Evolutionary conservation across 331 rosid genomes (phyloP), one percentile per base, ranked within the genome.

Genomic region (Quercus tomentella): DNA sequence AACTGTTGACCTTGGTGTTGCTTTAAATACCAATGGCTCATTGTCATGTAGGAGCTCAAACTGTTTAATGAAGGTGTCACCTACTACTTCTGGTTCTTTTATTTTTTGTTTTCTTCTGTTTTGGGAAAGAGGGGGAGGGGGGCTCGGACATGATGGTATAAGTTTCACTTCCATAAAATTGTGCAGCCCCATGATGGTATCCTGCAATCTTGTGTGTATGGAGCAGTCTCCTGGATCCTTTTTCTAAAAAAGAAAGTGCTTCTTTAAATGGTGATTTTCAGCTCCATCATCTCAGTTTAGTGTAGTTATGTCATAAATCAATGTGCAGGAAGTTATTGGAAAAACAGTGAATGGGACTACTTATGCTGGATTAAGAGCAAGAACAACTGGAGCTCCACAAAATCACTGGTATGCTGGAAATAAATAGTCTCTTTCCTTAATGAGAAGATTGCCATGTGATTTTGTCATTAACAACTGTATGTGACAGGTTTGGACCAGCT

Each of bases 311-410:
- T 49, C 56, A 68, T 81, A 66, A 49, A 70, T 62, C 41, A 56
- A 71, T 65, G 66, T 82, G 79, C 92, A 95, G 99, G 93, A 95
- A 80, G 96, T 95, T 26, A 83, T 95, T 76, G 99, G 98, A 7
- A 87, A 93, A 55, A 33, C 98, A 6, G 98, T 95, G 14, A 95
- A 93, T 4, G 99, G 98, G 28, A 95, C 99, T 7, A 93, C 98
- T 22, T 93, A 93, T 57, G 97, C 97, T 26, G 98, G 99, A 63
- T 83, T 96, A 58, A 86, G 98, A 88, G 99, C 97, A 54, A 91
- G 98, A 72, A 96, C 99, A 62, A 91, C 98, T 0, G 97, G 98
- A 56, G 99, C 99, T 76, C 98, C 96, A 30, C 99, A 93, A 72
- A 96, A 93, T 78, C 98, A 93, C 79, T 96, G 99, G 99, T 96